A percentile compares a stretch with the other conserved stretches of the same genome.
phyloP scores from a whole-genome alignment of 768 basidiomycete species.

The Russula emetica region DNA sequence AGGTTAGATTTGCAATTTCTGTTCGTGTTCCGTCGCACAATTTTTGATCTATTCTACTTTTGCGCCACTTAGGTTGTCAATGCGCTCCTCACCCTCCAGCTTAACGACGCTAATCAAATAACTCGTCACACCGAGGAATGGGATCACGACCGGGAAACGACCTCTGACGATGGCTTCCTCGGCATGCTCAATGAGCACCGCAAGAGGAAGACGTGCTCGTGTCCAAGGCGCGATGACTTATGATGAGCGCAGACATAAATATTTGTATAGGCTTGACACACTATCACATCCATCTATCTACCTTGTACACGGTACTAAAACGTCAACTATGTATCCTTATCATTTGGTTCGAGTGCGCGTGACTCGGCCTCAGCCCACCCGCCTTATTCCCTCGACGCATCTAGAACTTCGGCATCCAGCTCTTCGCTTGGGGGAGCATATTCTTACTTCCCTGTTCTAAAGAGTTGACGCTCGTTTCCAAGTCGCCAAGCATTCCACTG shows the following conservation, averaged over 20 bases:
- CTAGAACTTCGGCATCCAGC: slow-evolving; percentile 57
- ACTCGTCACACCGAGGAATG: slow-evolving; percentile 44
- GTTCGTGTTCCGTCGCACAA: too few relatives aligned
- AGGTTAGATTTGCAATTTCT: slow-evolving; percentile 30
- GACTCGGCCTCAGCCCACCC: too few relatives aligned
- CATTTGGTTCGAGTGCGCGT: neutral
- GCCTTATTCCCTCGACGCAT: neutral
- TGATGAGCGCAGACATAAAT: neutral
- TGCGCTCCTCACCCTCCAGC: slow-evolving; percentile 41
- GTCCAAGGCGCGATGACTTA: slow-evolving; percentile 30
- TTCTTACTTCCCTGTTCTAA: slow-evolving; percentile 62
- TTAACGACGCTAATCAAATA: slow-evolving; percentile 39
- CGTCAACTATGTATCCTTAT: slow-evolving; percentile 9
- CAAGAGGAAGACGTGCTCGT: slow-evolving; percentile 40
- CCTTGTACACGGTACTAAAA: slow-evolving; percentile 3
- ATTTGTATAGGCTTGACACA: slow-evolving; percentile 11
- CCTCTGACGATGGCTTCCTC: slow-evolving; percentile 41
- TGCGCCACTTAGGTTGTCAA: slow-evolving; percentile 35
- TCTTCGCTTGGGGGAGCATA: slow-evolving; percentile 66
- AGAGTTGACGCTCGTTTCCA: slow-evolving; percentile 59
- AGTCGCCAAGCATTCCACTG: slow-evolving; percentile 58
- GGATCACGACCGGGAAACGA: slow-evolving; percentile 40
- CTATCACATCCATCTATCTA: neutral
- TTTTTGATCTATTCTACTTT: neutral
- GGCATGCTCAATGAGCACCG: slow-evolving; percentile 44